phyloP scores from a whole-genome alignment of 2,329 filamentous ascomycete genomes.

The Colletotrichum truncatum region DNA sequence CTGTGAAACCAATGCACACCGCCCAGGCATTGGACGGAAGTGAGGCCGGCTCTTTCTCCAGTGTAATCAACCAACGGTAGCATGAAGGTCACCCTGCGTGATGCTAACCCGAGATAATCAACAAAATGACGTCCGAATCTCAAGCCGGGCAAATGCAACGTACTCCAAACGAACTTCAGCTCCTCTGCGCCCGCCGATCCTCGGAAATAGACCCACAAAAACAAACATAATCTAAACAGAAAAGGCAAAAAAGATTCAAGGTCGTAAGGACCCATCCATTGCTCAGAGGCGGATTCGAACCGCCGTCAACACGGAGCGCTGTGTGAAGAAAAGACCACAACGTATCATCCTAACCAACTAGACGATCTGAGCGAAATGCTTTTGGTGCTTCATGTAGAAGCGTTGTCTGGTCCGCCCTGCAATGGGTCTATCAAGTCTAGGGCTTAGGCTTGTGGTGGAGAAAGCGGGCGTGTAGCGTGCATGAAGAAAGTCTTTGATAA shows the following conservation, averaged over 20 bases:
- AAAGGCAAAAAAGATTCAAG: neutral
- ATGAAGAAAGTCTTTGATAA: too few relatives aligned
- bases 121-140: neutral
- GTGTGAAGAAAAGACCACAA: constrained; percentile 22
- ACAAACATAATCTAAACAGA: neutral
- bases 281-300: constrained; percentile 29
- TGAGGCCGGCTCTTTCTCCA: too few relatives aligned
- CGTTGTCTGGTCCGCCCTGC: neutral
- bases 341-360: constrained; percentile 30
- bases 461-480: too few relatives aligned
- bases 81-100: neutral
- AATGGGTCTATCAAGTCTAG: neutral
- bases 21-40: too few relatives aligned
- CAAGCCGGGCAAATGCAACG: neutral
- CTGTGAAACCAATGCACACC: too few relatives aligned
- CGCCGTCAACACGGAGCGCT: constrained; percentile 27
- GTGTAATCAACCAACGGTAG: too few relatives aligned
- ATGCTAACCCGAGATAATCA: neutral
- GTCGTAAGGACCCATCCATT: neutral
- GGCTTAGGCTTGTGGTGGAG: neutral
- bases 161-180: neutral
- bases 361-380: constrained; percentile 28
- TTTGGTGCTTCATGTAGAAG: neutral
- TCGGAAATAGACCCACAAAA: neutral
- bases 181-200: neutral